Percentiles rank a stretch among this genome's conserved stretches.
Evolutionary conservation across 2,329 filamentous ascomycete species (phyloP).

Genomic region (Xylaria sp.): DNA sequence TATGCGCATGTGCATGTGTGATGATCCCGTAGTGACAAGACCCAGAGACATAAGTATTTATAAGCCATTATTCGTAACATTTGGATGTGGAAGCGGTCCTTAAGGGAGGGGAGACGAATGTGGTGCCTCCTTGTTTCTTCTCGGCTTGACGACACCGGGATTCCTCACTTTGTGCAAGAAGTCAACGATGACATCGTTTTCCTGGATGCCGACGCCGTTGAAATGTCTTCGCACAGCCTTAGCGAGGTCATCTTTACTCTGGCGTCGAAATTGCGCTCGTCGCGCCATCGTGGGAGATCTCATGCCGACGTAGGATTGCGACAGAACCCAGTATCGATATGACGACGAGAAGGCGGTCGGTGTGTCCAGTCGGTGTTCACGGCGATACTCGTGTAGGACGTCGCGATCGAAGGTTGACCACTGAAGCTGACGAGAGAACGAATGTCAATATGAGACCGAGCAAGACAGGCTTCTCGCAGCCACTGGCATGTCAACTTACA

Average conservation of each 20-base stretch:
- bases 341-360: constrained; percentile 75
- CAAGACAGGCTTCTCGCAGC: constrained; percentile 27
- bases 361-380: constrained; percentile 76
- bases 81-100: constrained; percentile 24
- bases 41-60: constrained; percentile 23
- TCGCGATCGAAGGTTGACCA: constrained; percentile 76
- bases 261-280: constrained; percentile 70
- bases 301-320: constrained; percentile 71
- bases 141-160: constrained; percentile 58
- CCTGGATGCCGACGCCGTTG: constrained; percentile 80
- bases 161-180: constrained; percentile 77
- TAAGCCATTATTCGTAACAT: constrained; percentile 33
- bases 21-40: constrained; percentile 22
- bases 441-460: constrained; percentile 32
- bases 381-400: constrained; percentile 79
- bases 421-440: constrained; percentile 59
- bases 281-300: constrained; percentile 82
- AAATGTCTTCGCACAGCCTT: constrained; percentile 83
- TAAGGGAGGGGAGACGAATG: constrained; percentile 51
- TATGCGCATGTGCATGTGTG: constrained; percentile 30
- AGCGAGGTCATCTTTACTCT: constrained; percentile 78
- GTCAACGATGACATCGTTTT: constrained; percentile 85
- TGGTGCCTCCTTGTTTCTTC: constrained; percentile 48
- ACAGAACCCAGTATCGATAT: constrained; percentile 71
- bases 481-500: constrained; percentile 39